Base-by-base conservation (phyloP, 1,284 basidiomycete genomes). In the Cutaneotrichosporon sp. region DNA sequence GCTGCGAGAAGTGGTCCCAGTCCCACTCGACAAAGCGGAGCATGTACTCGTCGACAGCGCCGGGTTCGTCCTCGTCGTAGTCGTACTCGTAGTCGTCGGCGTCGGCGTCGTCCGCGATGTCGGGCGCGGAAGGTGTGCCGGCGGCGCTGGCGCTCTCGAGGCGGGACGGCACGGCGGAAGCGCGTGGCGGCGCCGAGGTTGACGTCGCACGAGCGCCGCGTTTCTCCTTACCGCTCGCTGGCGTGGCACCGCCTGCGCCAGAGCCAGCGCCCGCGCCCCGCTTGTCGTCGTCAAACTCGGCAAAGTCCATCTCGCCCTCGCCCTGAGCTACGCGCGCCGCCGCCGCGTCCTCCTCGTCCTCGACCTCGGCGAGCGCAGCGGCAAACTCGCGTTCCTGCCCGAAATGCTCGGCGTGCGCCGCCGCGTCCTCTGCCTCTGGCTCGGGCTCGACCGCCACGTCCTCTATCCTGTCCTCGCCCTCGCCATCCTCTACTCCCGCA, bases 271-370 rank as follows among this genome's bases (percentile, higher is more conserved):
- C 45, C 45, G 41, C 30, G 20, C 38, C 45, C 12, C 38, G 33
- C 38, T 46, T 35, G 26, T 38, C 78, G 43, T 79, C 80, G 53
- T 76, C 81, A 69, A 87, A 91, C 65, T 91, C 86, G 14, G 79
- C 83, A 60, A 85, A 81, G 67, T 93, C 88, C 34, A 86, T 82
- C 57, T 86, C 85, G 49, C 89, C 87, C 73, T 93, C 88, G 34
- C 81, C 79, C 21, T 84, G 82, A 1, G 90, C 91, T n/a, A 87
- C 76, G 21, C 80, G 78, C 9, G 90, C 90, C 4, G 90, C 90
- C 59, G 80, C 80, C 0, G 83, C 85, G 70, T 94, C 92, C 69
- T 91, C 90, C 18, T 79, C 83, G 66, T 97, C 93, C 63, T 96
- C 93, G 46, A 87, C 88, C 52, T 90, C 85, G 4, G 84, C 88